Conservation (phyloP, 2,329 filamentous ascomycete genomes). For the Elsinoe necatrix region DNA sequence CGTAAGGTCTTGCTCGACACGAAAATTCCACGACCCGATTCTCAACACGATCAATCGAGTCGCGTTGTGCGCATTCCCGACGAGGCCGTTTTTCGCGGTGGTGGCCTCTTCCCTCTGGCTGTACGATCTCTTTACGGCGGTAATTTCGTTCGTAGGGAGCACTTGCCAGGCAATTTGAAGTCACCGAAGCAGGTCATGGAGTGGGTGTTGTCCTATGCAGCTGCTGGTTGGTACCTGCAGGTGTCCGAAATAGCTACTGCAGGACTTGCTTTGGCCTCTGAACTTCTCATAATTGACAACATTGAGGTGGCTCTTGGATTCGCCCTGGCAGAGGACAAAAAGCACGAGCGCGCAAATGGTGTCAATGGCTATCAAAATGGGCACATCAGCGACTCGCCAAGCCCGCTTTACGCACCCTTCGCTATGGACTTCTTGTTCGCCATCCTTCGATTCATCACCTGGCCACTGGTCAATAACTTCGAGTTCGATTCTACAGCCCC, state of each 20-base stretch:
- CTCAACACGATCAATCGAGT: background rate
- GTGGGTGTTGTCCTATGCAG: constrained; percentile 7
- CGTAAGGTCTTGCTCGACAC: background rate
- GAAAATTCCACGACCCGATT: background rate
- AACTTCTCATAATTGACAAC: constrained; percentile 9
- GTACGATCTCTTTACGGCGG: constrained; percentile 10
- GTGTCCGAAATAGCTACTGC: constrained; percentile 8
- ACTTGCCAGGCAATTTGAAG: constrained; percentile 5
- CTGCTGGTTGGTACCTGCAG: constrained; percentile 12
- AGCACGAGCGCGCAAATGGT: background rate
- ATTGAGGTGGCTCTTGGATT: constrained; percentile 15
- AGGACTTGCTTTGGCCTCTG: constrained; percentile 6
- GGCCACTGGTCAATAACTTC: constrained; percentile 9
- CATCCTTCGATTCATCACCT: constrained; percentile 13
- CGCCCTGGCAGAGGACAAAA: background rate
- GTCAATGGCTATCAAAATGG: background rate
- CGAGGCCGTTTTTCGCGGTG: background rate
- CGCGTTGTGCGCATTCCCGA: background rate
- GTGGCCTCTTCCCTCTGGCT: constrained; percentile 6
- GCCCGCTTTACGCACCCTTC: constrained; percentile 9
- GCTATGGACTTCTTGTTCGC: constrained; percentile 5
- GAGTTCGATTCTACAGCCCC: constrained; percentile 6
- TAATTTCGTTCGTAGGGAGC: constrained; percentile 3
- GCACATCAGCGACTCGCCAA: background rate
- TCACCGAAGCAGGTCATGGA: constrained; percentile 14